Conservation (phyloP, 805 yeast genomes). For the Yarrowia keelungensis region DNA sequence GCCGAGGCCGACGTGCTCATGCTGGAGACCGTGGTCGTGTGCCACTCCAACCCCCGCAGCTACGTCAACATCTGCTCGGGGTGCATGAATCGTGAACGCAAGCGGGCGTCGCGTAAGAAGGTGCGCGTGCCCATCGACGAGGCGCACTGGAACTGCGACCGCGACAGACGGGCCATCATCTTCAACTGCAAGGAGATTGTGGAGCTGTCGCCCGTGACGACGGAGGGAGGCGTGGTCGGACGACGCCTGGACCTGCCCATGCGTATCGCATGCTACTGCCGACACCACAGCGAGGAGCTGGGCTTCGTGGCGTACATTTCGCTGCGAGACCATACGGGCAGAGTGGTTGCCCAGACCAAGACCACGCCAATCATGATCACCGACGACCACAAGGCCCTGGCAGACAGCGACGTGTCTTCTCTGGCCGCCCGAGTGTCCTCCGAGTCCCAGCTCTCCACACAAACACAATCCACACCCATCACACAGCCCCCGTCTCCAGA, state of each 20-base stretch:
- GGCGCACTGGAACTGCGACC: constrained; percentile 77
- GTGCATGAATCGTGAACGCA: constrained; percentile 91
- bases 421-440: constrained; percentile 9
- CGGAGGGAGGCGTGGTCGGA: constrained; percentile 42
- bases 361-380: constrained; percentile 86
- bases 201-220: constrained; percentile 54
- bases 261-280: constrained; percentile 92
- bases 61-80: constrained; percentile 83
- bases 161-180: constrained; percentile 81
- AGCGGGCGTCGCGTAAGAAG: constrained; percentile 92
- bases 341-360: constrained; percentile 72
- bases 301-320: constrained; percentile 69
- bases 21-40: constrained; percentile 81
- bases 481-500: neutral
- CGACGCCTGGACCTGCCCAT: constrained; percentile 61
- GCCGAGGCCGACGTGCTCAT: constrained; percentile 45
- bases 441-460: constrained; percentile 17
- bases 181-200: constrained; percentile 91
- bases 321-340: constrained; percentile 65
- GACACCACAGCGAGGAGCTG: constrained; percentile 88
- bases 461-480: constrained; percentile 2
- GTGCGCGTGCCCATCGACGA: constrained; percentile 74
- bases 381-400: constrained; percentile 80
- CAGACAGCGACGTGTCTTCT: constrained; percentile 14
- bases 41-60: constrained; percentile 53